Evolutionary conservation across 192 early-diverging fungal species (phyloP), one percentile per base, ranked within the genome.

Genomic region (Entophlyctis luteolus): DNA sequence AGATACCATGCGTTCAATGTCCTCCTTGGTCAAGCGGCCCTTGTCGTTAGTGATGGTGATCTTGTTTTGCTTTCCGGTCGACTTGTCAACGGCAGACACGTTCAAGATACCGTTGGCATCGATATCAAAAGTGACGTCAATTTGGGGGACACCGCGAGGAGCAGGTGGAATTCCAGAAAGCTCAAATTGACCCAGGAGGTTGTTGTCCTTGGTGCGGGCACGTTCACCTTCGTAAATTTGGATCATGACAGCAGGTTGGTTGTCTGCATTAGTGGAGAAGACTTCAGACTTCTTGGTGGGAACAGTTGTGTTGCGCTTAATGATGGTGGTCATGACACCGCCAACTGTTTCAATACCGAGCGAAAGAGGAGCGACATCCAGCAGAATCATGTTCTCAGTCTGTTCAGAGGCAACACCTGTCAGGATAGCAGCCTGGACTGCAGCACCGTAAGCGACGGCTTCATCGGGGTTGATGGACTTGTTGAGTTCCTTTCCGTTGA

Each of bases 11-110:
- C 93, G 93, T 80, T 98, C 94, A 74, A 98, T 96, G 70, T 96
- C 94, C 75, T 96, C 96, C 89, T 97, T 94, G 66, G 92, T 89
- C 59, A 98, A 87, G 73, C 93, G 90, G 63, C 94, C 94, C 88
- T 95, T 95, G 86, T 95, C 93, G 87, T 95, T 94, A 84, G 93
- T 95, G 86, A 98, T 94, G 79, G 93, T 95, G 80, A 96, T 95
- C 86, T 93, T 96, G 87, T 94, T 93, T 72, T 89, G 87, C 71
- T 86, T 84, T 60, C 93, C 92, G 65, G 92, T 95, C 68, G 91
- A 89, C 89, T 96, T 95, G 84, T 94, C 94, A 62, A 89, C 77
- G 57, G 93, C 94, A 32, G 63, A 67, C 75, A 98, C 93, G 84
- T 96, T 94, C 74, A 96, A 81, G 82, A 96, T 95, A 84, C 91